Evolutionary conservation across 2,329 filamentous ascomycete genomes (phyloP).

Genomic region (Byssoonygena ceratinophila): DNA sequence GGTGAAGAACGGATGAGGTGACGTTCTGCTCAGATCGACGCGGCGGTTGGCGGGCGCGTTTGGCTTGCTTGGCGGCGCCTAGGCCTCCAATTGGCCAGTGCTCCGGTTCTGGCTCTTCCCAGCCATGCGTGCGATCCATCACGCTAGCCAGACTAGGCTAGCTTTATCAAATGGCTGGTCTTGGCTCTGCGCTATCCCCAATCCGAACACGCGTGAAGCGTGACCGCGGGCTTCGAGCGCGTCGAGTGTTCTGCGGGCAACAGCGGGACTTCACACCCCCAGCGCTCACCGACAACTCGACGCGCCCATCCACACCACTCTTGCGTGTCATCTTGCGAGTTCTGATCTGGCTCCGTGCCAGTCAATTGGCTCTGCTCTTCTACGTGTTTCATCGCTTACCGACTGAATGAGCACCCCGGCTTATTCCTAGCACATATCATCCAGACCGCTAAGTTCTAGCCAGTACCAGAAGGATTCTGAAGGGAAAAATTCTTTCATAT

Average conservation of each 20-base stretch:
- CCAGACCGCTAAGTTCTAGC: not conserved
- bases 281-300: constrained; percentile 5
- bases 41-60: constrained; percentile 12
- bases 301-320: constrained; percentile 1
- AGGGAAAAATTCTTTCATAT: too few relatives aligned
- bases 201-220: not conserved
- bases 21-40: not conserved
- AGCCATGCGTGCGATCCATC: not conserved
- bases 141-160: not conserved
- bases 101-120: not conserved
- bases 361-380: constrained; percentile 1
- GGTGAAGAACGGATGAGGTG: constrained; percentile 4
- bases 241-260: not conserved
- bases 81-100: constrained; percentile 13
- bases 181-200: not conserved
- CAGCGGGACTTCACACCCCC: too few relatives aligned
- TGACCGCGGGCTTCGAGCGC: constrained; percentile 1
- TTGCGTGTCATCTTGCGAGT: not conserved
- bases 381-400: constrained; percentile 11
- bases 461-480: not conserved
- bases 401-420: not conserved
- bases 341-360: not conserved
- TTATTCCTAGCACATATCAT: not conserved
- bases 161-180: not conserved
- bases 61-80: constrained; percentile 1